A percentile compares a stretch with the other conserved stretches of the same genome.
These are phyloP conservation scores for Colletotrichum siamense DNA, from an alignment of 2,329 filamentous ascomycete species.

Conservation along the genomic window DNA sequence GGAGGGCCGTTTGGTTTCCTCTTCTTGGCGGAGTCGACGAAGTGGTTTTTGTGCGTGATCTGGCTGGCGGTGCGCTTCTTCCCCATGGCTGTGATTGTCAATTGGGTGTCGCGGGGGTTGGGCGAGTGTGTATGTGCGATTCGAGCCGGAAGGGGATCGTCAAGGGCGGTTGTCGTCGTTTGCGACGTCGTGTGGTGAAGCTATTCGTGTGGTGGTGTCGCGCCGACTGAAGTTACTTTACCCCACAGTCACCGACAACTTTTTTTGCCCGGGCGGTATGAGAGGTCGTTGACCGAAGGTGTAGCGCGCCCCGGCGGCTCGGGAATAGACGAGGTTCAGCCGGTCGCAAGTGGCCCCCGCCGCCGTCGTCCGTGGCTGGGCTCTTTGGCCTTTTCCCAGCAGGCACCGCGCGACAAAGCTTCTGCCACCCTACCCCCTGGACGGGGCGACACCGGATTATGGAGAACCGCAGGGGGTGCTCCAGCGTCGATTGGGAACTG, in stretches of 20 bases:
- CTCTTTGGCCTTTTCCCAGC: not conserved
- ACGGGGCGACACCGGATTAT: conserved; percentile 16
- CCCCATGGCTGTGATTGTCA: conserved; percentile 31
- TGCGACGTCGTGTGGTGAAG: conserved; percentile 8
- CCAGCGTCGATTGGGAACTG: not conserved
- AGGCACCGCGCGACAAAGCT: not conserved
- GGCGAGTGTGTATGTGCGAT: not conserved
- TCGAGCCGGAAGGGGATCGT: not conserved
- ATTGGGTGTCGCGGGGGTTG: not conserved
- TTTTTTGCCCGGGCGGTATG: conserved; percentile 5
- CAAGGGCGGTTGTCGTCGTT: not conserved
- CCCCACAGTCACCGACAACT: conserved; percentile 15
- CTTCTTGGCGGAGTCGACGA: conserved; percentile 18
- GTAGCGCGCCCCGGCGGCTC: conserved; percentile 15
- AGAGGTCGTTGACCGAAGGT: conserved; percentile 7
- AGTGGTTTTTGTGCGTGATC: conserved; percentile 23
- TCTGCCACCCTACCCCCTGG: not conserved
- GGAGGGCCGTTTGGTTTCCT: conserved; percentile 11
- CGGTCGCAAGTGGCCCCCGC: not conserved
- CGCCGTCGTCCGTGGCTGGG: not conserved
- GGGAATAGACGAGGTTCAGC: conserved; percentile 22
- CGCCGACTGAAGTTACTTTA: not conserved
- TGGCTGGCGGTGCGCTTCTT: conserved; percentile 48
- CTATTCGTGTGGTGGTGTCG: not conserved
- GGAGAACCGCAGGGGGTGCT: conserved; percentile 18